phyloP scores from a whole-genome alignment of 768 basidiomycete species.

The Lactifluus subvellereus region DNA sequence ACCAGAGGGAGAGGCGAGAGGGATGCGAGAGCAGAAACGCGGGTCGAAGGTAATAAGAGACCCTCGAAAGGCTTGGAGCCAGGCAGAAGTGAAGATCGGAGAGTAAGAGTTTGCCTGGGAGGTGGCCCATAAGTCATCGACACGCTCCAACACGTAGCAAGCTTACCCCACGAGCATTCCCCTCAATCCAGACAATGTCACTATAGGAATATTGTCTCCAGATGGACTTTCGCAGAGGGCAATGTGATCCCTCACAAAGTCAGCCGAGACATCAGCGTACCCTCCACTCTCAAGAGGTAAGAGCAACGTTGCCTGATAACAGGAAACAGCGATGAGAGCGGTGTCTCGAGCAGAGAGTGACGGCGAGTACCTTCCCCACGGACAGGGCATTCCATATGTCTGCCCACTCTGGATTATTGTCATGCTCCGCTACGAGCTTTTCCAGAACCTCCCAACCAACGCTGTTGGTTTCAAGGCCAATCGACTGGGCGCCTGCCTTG shows the following conservation, averaged over 20 bases:
- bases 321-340: background rate
- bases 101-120: constrained; percentile 35
- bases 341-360: background rate
- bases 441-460: constrained; percentile 78
- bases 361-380: constrained; percentile 52
- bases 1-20: constrained; percentile 50
- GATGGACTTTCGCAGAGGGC: constrained; percentile 53
- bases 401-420: constrained; percentile 55
- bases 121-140: constrained; percentile 11
- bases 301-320: constrained; percentile 65
- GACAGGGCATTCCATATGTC: constrained; percentile 62
- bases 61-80: constrained; percentile 39
- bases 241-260: constrained; percentile 82
- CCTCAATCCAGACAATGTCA: constrained; percentile 80
- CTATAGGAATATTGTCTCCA: constrained; percentile 44
- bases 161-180: constrained; percentile 61
- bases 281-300: constrained; percentile 60
- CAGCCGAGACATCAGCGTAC: constrained; percentile 55
- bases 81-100: constrained; percentile 41
- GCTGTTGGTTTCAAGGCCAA: constrained; percentile 58
- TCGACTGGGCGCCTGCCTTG: constrained; percentile 62
- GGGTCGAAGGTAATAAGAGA: constrained; percentile 35
- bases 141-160: background rate
- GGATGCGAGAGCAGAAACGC: constrained; percentile 35
- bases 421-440: constrained; percentile 50